These are phyloP conservation scores for Mycosarcoma mackinlayi DNA, from an alignment of 1,284 basidiomycete genomes.

Conservation along the genomic window DNA sequence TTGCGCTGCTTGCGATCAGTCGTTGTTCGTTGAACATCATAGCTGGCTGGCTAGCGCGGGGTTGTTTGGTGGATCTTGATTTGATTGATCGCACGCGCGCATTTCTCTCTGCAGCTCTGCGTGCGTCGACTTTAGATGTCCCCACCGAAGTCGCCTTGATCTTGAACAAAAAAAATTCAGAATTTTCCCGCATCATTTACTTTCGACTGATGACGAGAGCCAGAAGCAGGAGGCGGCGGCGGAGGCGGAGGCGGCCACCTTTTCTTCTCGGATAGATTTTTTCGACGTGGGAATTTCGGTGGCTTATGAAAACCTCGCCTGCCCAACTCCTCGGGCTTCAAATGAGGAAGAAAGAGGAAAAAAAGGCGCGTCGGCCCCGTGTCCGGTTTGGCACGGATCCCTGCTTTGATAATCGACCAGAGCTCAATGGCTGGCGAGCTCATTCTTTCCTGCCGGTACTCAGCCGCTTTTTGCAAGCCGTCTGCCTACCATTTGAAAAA, in stretches of 20 bases:
- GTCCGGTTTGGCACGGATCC: not conserved
- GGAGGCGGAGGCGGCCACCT: conserved; percentile 10
- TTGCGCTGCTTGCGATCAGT: not conserved
- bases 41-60: too few relatives aligned
- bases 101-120: not conserved
- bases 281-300: not conserved
- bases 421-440: not conserved
- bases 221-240: too few relatives aligned
- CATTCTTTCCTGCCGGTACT: not conserved
- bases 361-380: too few relatives aligned
- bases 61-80: not conserved
- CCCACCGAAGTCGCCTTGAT: not conserved
- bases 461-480: not conserved
- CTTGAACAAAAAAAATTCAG: not conserved
- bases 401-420: conserved; percentile 32
- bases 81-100: conserved; percentile 3
- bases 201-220: not conserved
- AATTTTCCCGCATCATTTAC: not conserved
- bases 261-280: conserved; percentile 9
- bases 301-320: conserved; percentile 26
- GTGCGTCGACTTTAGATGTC: conserved; percentile 37
- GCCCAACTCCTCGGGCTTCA: conserved; percentile 20
- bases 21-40: not conserved
- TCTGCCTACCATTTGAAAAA: conserved; percentile 12
- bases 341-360: too few relatives aligned